These are phyloP conservation scores for Pseudopithomyces maydicus DNA, from an alignment of 2,329 filamentous ascomycete genomes.

Conservation along the genomic window DNA sequence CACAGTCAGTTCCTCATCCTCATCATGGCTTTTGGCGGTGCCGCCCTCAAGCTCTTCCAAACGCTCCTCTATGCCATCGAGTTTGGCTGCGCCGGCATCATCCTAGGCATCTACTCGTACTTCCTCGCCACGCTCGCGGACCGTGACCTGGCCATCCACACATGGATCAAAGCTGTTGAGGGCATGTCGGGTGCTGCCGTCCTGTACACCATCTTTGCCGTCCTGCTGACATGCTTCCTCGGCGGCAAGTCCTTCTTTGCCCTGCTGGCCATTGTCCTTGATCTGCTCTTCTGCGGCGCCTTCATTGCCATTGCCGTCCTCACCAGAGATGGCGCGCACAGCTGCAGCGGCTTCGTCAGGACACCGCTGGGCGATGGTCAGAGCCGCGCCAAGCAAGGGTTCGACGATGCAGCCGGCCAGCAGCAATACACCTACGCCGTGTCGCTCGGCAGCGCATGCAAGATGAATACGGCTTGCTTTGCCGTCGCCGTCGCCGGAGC, in stretches of 20 bases:
- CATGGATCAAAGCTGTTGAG: conserved; percentile 72
- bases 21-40: conserved; percentile 63
- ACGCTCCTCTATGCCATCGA: conserved; percentile 75
- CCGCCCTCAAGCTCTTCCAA: conserved; percentile 71
- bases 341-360: conserved; percentile 68
- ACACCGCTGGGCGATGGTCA: conserved; percentile 72
- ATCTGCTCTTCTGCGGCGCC: conserved; percentile 74
- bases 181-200: conserved; percentile 73
- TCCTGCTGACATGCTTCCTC: conserved; percentile 77
- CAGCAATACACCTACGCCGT: conserved; percentile 52
- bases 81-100: conserved; percentile 72
- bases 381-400: conserved; percentile 55
- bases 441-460: conserved; percentile 67
- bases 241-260: conserved; percentile 77
- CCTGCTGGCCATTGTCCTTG: conserved; percentile 73
- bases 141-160: conserved; percentile 66
- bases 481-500: conserved; percentile 78
- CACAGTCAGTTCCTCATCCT: no score
- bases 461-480: conserved; percentile 76
- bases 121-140: conserved; percentile 76
- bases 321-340: conserved; percentile 70
- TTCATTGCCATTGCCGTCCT: conserved; percentile 83
- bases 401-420: conserved; percentile 47
- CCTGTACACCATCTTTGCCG: conserved; percentile 74
- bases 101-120: conserved; percentile 79